Conservation (phyloP, 345 rosid species). For the Odontarrhena argentea region DNA sequence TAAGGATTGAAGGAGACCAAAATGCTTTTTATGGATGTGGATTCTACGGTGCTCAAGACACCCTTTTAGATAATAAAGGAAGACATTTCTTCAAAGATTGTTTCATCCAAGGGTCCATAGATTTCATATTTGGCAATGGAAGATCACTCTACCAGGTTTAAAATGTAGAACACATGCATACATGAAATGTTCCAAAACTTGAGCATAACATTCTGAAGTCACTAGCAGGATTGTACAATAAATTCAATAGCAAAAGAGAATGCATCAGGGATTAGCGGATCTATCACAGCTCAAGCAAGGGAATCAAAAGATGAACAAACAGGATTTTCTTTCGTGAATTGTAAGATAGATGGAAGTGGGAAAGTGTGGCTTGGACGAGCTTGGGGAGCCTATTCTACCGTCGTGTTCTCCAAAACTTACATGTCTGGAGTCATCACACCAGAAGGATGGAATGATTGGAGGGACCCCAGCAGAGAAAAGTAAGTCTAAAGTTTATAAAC, state of each 20-base stretch:
- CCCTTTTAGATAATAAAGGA: conserved; percentile 73
- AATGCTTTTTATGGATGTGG: conserved; percentile 84
- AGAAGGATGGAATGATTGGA: conserved; percentile 81
- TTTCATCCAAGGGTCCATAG: conserved; percentile 85
- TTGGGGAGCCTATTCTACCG: conserved; percentile 67
- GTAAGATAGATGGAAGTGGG: conserved; percentile 62
- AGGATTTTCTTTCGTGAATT: conserved; percentile 74
- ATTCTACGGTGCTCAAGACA: conserved; percentile 88
- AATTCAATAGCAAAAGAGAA: conserved; percentile 49
- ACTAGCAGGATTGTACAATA: conserved; percentile 51
- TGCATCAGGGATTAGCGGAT: conserved; percentile 39
- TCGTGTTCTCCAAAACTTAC: conserved; percentile 63
- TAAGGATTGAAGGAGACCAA: conserved; percentile 72
- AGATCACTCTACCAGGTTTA: conserved; percentile 65
- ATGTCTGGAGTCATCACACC: conserved; percentile 60
- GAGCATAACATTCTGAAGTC: neutral
- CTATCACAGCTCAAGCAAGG: conserved; percentile 64
- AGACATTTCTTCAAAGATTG: conserved; percentile 72
- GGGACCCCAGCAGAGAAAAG: conserved; percentile 56
- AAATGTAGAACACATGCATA: neutral
- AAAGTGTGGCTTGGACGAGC: conserved; percentile 79
- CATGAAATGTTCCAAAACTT: neutral
- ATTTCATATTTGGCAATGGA: conserved; percentile 78
- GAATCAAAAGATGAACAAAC: conserved; percentile 49
- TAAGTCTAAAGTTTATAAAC: neutral